Conservation (phyloP, 2,329 filamentous ascomycete genomes). For the Didymella arachidicola region DNA sequence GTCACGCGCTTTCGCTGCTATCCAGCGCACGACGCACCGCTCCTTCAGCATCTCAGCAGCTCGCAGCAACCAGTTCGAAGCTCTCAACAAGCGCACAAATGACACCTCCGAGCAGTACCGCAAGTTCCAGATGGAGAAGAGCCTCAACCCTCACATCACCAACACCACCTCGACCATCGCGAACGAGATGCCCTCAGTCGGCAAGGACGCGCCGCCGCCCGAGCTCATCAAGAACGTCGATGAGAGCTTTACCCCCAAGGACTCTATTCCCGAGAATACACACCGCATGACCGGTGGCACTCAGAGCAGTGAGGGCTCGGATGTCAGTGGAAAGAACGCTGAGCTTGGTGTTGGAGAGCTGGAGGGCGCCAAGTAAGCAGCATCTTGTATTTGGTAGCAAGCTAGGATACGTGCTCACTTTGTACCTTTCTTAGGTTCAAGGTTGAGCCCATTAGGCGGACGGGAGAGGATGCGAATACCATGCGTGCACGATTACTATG, state of each 20-base stretch:
- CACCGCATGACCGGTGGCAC: slow-evolving; percentile 71
- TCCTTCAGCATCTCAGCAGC: slow-evolving; percentile 51
- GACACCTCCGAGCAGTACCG: slow-evolving; percentile 64
- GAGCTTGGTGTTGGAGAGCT: slow-evolving; percentile 45
- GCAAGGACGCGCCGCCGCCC: slow-evolving; percentile 64
- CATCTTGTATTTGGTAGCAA: slow-evolving; percentile 75
- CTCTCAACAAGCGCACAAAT: slow-evolving; percentile 59
- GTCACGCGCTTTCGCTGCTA: slow-evolving; percentile 51
- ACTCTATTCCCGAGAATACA: slow-evolving; percentile 68
- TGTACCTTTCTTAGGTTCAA: slow-evolving; percentile 72
- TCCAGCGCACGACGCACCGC: slow-evolving; percentile 44
- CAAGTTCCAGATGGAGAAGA: slow-evolving; percentile 64
- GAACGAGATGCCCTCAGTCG: slow-evolving; percentile 68
- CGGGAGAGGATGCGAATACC: slow-evolving; percentile 82
- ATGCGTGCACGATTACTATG: slow-evolving; percentile 87
- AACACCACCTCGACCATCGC: slow-evolving; percentile 70
- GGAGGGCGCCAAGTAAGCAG: slow-evolving; percentile 54
- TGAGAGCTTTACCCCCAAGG: slow-evolving; percentile 64
- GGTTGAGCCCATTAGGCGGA: slow-evolving; percentile 86
- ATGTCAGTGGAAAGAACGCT: slow-evolving; percentile 38
- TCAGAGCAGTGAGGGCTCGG: slow-evolving; percentile 58
- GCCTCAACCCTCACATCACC: slow-evolving; percentile 68
- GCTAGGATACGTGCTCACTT: slow-evolving; percentile 66
- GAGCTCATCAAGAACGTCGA: slow-evolving; percentile 67
- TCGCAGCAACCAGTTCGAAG: slow-evolving; percentile 50